phyloP scores from a whole-genome alignment of 2,329 filamentous ascomycete genomes.

The Aspergillus tamarii region DNA sequence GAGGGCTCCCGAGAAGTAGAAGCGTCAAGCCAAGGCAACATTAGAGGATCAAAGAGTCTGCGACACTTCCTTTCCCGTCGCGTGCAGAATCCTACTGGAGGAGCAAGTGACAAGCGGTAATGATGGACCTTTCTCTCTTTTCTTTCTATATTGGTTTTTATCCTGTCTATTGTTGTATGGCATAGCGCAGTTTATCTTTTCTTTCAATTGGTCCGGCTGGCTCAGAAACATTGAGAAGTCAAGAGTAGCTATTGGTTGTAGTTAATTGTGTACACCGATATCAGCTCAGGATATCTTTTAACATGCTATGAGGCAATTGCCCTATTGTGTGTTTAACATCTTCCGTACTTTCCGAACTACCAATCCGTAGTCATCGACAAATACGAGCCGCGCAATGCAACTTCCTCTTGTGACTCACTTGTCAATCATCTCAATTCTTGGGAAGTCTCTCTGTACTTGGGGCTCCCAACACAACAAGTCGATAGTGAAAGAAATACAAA shows the following conservation, averaged over 20 bases:
- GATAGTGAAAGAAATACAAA: background rate
- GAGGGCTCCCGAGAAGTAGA: constrained; percentile 11
- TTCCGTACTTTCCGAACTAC: background rate
- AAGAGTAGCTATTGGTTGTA: background rate
- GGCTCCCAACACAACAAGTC: background rate
- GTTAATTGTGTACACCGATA: background rate
- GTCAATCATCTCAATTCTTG: background rate
- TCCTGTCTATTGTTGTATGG: background rate
- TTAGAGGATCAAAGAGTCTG: constrained; percentile 31
- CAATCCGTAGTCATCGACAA: background rate
- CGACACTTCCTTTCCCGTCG: constrained; percentile 23
- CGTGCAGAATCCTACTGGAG: constrained; percentile 10
- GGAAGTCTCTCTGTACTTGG: background rate
- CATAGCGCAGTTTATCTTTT: background rate
- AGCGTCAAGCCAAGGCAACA: constrained; percentile 15
- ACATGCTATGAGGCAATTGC: background rate
- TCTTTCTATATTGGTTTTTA: background rate
- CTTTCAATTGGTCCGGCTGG: background rate
- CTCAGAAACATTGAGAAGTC: background rate
- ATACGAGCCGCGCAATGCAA: background rate
- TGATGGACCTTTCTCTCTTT: background rate
- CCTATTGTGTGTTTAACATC: background rate
- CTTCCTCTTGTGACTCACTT: background rate
- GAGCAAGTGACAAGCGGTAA: constrained; percentile 9
- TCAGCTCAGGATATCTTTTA: background rate